Conservation (phyloP, 495 filamentous ascomycete genomes). For the Letharia lupina region DNA sequence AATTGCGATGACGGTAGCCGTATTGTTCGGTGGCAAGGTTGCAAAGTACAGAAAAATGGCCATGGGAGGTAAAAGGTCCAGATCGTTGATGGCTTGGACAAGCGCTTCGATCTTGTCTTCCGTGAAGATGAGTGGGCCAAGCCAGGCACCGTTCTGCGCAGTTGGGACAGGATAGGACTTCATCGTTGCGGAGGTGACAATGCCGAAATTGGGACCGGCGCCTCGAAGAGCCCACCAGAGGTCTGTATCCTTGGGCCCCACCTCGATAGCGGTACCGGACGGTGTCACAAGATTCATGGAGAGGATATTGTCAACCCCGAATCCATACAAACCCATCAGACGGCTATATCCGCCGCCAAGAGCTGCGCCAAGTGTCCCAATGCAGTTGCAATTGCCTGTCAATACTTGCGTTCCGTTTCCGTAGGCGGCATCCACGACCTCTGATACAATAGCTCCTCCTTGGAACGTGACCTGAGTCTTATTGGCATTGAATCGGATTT, state of each 20-base stretch:
- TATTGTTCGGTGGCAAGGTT: too few species aligned
- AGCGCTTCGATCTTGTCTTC: too few species aligned
- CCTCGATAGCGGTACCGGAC: not conserved
- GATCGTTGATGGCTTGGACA: too few species aligned
- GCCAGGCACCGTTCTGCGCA: too few species aligned
- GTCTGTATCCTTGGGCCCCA: conserved; percentile 7
- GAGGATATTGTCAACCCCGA: conserved; percentile 19
- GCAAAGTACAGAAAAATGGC: too few species aligned
- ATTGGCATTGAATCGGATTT: too few species aligned
- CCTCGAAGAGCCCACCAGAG: conserved; percentile 22
- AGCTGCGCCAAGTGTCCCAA: conserved; percentile 11
- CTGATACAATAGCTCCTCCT: too few species aligned
- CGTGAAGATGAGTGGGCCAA: too few species aligned
- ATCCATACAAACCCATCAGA: conserved; percentile 19
- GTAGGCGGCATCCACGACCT: conserved; percentile 16
- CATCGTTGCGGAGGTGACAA: conserved; percentile 21
- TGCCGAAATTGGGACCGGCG: conserved; percentile 23
- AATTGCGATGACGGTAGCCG: too few species aligned
- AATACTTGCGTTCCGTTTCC: conserved; percentile 19
- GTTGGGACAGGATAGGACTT: not conserved
- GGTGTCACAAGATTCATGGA: conserved; percentile 16
- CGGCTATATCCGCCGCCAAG: conserved; percentile 21
- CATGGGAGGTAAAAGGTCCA: too few species aligned
- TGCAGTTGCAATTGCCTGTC: conserved; percentile 22
- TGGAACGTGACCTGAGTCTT: too few species aligned